Evolutionary conservation across 2,329 filamentous ascomycete genomes (phyloP).

Genomic region (Truncatella angustata): DNA sequence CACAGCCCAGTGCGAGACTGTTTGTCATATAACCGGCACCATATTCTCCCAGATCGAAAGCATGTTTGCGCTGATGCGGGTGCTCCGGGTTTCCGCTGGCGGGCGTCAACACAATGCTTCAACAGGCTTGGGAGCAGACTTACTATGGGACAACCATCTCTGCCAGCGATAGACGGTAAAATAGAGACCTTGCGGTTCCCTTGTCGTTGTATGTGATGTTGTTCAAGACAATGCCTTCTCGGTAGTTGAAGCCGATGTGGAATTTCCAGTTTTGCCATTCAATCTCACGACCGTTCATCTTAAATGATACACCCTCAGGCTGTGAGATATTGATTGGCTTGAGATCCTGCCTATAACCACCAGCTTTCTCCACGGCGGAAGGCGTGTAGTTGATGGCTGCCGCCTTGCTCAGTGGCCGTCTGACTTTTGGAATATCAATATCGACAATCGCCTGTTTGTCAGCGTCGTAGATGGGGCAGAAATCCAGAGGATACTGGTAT

Average conservation of each 20-base stretch:
- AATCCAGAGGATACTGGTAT: constrained; percentile 89
- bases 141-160: constrained; percentile 92
- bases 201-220: constrained; percentile 90
- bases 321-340: constrained; percentile 89
- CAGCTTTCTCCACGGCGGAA: constrained; percentile 66
- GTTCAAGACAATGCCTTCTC: constrained; percentile 85
- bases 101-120: not conserved
- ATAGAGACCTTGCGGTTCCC: constrained; percentile 71
- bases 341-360: constrained; percentile 74
- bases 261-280: constrained; percentile 94
- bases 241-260: constrained; percentile 93
- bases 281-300: constrained; percentile 68
- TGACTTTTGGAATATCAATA: constrained; percentile 78
- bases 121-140: constrained; percentile 16
- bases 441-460: constrained; percentile 75
- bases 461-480: constrained; percentile 87
- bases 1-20: constrained; percentile 71
- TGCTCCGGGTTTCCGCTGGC: constrained; percentile 68
- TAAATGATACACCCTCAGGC: constrained; percentile 86
- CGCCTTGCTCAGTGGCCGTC: constrained; percentile 71
- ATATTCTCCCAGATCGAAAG: constrained; percentile 79
- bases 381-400: constrained; percentile 78
- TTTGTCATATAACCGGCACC: constrained; percentile 84
- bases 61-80: constrained; percentile 78
- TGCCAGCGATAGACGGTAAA: constrained; percentile 84